Base-by-base conservation (phyloP, 176 grass and related monocot species). In the Musa beccarii region DNA sequence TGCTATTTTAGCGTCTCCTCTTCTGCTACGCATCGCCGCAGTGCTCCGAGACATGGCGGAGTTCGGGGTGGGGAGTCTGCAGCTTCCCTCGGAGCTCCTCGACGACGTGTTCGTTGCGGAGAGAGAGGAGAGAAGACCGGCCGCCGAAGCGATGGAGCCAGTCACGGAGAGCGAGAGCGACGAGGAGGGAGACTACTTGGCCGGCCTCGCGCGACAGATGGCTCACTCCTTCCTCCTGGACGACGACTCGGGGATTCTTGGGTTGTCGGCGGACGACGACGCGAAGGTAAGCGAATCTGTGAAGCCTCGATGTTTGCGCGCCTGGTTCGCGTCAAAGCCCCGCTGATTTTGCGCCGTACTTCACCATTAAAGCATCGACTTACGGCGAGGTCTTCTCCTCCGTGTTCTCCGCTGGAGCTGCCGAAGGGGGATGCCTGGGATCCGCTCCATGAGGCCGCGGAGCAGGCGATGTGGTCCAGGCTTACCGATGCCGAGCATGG, bases 41-140 rank as follows among this genome's bases (percentile, higher is more conserved):
- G 34, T 43, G 34, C 34, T 43, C 34, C 34, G 4, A 2, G 23
- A 15, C 11, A 68, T 68, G 66, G 22, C 26, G 25, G 23, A 56
- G 16, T 21, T 19, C 17, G 10, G 23, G 53, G 23, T 20, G 24
- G 72, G 26, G 53, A 53, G 57, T 2, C 24, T 57, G 24, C 24
- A 28, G 52, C 53, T 74, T 56, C 72, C 72, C 10, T 14, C 72
- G 13, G 72, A 74, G 3, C 53, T 74, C 53, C 53, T 74, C 14
- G 52, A 74, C 21, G 72, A 74, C 21, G 20, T n/a, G 12, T 56
- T 74, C 13, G 28, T 74, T 13, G 2, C 8, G 14, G 72, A 19
- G 1, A 15, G 16, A 15, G 68, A 51, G 34, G 13, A 10, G 24
- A 51, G 34, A 20, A 14, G 15, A 34, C 15, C 8, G 6, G 17